These are phyloP conservation scores for Pyrenophora tritici-repentis DNA, from an alignment of 2,329 filamentous ascomycete genomes.

Conservation along the genomic window DNA sequence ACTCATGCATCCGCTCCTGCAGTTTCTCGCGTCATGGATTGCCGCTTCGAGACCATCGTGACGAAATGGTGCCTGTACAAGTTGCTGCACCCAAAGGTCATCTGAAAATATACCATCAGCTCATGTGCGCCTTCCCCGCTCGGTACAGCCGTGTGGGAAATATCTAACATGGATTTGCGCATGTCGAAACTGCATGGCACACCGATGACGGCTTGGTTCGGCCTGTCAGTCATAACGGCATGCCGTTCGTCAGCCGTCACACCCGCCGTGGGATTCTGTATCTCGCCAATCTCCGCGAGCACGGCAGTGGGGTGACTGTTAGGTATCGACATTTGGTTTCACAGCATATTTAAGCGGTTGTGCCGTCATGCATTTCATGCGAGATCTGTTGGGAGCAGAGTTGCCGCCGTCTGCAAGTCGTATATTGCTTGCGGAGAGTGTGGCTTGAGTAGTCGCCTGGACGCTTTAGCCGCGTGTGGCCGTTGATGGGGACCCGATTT, in stretches of 20 bases:
- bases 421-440: not conserved
- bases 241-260: slow-evolving; percentile 19
- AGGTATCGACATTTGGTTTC: slow-evolving; percentile 1
- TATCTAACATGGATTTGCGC: slow-evolving; percentile 1
- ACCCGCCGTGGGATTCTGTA: slow-evolving; percentile 7
- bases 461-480: not conserved
- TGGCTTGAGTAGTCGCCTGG: not conserved
- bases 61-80: not conserved
- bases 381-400: slow-evolving; percentile 1
- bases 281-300: slow-evolving; percentile 5
- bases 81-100: slow-evolving; percentile 1
- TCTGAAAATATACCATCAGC: not conserved
- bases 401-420: not conserved
- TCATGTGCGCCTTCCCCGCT: slow-evolving; percentile 3
- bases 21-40: not conserved
- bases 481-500: not conserved
- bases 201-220: slow-evolving; percentile 19
- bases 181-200: slow-evolving; percentile 13
- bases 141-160: not conserved
- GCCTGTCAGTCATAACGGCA: slow-evolving; percentile 14
- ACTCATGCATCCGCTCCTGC: not conserved
- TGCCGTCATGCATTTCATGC: slow-evolving; percentile 6
- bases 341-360: slow-evolving; percentile 2
- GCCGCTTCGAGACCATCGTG: not conserved
- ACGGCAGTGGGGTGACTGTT: not conserved